Evolutionary conservation across 2,329 filamentous ascomycete genomes (phyloP), one percentile per base, ranked within the genome.

Genomic region (Dendrostoma leiphaemia): DNA sequence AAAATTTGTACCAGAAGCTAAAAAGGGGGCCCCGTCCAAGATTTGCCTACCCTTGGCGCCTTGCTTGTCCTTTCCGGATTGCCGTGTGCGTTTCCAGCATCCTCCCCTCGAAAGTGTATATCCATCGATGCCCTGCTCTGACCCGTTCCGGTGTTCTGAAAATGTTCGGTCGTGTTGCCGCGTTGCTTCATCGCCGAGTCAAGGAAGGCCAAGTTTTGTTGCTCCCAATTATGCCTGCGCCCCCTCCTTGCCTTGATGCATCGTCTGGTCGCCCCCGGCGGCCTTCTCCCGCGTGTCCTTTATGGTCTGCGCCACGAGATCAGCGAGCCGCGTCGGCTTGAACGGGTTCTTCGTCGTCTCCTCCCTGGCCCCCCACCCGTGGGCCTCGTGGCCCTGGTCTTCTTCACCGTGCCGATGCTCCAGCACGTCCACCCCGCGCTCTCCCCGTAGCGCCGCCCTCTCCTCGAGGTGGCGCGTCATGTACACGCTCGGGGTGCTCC

Each of bases 391-490:
- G 31, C 48, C 41, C 6, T 13, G 13, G 5, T 26, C n/a, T n/a
- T 15, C 38, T 24, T 45, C 46, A 7, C 43, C 47, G 10, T 48
- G 54, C 23, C 51, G 44, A 29, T 52, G 37, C 43, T 31, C 28
- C 26, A 32, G 32, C 57, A 56, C 32, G 32, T 57, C 12, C 13
- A 72, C 63, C 17, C 71, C 69, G 24, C 69, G 71, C 37, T 73
- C 66, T 26, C 62, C 65, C 60, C 69, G 71, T 53, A 73, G 66
- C 51, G 64, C 67, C 46, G 75, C 71, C 50, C 71, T 72, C 53
- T 77, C 73, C 50, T 73, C 72, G 43, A 81, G 72, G 45, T 77
- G 72, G 43, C 71, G 73, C 44, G 76, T 82, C 56, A 79, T 66
- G 60, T 79, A 83, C 47, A 81, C 69, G 13, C 72, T 70, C 13